Evolutionary conservation across 1,284 basidiomycete species (phyloP), one percentile per base, ranked within the genome.

Genomic region (Ganoderma multipileum): DNA sequence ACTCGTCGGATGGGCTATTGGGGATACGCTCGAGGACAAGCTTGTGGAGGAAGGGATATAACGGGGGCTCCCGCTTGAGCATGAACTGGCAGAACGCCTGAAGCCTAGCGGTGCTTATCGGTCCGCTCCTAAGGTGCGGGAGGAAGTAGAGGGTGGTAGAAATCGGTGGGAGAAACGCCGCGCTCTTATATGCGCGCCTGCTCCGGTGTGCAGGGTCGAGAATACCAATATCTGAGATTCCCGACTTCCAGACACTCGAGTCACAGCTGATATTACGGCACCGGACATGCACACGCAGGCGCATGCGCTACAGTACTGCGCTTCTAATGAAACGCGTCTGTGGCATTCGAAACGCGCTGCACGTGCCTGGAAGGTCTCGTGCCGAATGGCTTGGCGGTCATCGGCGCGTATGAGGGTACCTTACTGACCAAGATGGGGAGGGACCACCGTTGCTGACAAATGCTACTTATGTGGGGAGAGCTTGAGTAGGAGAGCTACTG

Each of bases 81-180:
- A 64, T 44, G 28, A 70, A 67, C 0, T 20, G 54, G 42, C 60
- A 60, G 62, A 70, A 72, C 1, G 65, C 65, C 14, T 42, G 26
- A 23, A 69, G 20, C 39, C 5, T 61, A 42, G 30, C 11, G 11
- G 30, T 14, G 6, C 30, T 12, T 57, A 18, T 6, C 18, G 8
- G 33, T 8, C 33, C 33, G 33, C 33, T 33, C 33, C 33, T 33
- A 14, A 70, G 47, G 36, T 33, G 26, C 3, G 11, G 23, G 3
- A 26, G 26, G 23, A 20, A 50, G 12, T 14, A 26, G 23, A 3
- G 7, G 11, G 47, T 3, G 5, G 0, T 0, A n/a, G n/a, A n/a
- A n/a, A n/a, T n/a, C n/a, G n/a, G 23, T 50, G 47, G 23, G 47
- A 50, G 23, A 50, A 50, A 50, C 26, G 26, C 47, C 23, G 12